Evolutionary conservation across 768 basidiomycete species (phyloP).

Genomic region (Termitomyces heimii): DNA sequence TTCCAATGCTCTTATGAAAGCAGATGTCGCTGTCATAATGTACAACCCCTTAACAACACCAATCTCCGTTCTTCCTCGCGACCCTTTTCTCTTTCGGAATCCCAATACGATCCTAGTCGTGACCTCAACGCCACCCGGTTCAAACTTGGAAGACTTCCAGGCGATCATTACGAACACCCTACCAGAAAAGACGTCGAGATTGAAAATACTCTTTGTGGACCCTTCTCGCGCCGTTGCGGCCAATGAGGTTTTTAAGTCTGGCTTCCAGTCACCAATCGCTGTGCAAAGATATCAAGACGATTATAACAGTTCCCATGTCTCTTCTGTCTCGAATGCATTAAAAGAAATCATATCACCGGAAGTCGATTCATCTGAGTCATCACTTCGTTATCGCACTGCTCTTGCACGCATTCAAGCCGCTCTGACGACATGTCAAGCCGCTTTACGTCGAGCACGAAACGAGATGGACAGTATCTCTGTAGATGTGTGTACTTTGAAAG

Average conservation of each 20-base stretch:
- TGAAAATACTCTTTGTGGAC: conserved; percentile 43
- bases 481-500: conserved; percentile 30
- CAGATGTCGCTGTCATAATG: conserved; percentile 61
- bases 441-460: conserved; percentile 22
- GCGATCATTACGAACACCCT: conserved; percentile 3
- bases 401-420: conserved; percentile 33
- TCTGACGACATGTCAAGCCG: conserved; percentile 28
- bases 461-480: conserved; percentile 29
- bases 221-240: conserved; percentile 54
- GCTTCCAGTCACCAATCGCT: conserved; percentile 38
- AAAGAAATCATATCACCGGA: conserved; percentile 16
- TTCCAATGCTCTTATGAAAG: conserved; percentile 26
- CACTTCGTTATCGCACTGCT: conserved; percentile 30
- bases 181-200: conserved; percentile 15
- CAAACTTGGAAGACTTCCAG: conserved; percentile 7
- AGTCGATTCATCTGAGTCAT: conserved; percentile 3
- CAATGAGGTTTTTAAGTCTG: conserved; percentile 38
- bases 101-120: conserved; percentile 42
- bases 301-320: conserved; percentile 53
- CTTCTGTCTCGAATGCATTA: conserved; percentile 38
- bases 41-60: conserved; percentile 54
- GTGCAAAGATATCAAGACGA: conserved; percentile 64
- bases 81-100: conserved; percentile 24
- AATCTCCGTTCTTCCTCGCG: conserved; percentile 29
- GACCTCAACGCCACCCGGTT: conserved; percentile 22